Evolutionary conservation across 306 rosid species (phyloP).

Genomic region (Vigna reflexopilosa): DNA sequence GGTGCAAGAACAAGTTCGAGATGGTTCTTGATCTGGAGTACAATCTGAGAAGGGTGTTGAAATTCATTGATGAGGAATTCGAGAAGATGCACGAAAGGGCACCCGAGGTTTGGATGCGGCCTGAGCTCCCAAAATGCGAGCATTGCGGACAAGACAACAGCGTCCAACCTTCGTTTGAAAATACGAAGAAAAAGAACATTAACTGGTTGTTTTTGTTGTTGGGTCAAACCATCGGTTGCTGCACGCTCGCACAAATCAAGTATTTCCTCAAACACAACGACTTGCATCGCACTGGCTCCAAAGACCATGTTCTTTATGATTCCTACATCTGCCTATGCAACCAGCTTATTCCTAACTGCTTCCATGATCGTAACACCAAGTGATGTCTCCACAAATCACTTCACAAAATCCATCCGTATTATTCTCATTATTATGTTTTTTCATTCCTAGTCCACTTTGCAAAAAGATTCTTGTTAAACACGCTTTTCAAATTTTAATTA

Average conservation of each 20-base stretch:
- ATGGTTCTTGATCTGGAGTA: conserved; percentile 23
- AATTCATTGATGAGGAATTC: neutral
- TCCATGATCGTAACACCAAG: no score
- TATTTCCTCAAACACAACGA: neutral
- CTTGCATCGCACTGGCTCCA: neutral
- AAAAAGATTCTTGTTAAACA: no score
- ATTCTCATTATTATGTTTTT: neutral
- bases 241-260: conserved; percentile 30
- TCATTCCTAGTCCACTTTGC: no score
- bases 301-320: neutral
- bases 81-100: conserved; percentile 53
- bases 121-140: conserved; percentile 45
- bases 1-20: conserved; percentile 39
- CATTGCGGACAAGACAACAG: conserved; percentile 47
- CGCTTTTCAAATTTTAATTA: no score
- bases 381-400: neutral
- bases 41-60: neutral
- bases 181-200: conserved; percentile 43
- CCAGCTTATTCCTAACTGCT: neutral
- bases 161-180: conserved; percentile 44
- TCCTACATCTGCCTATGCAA: neutral
- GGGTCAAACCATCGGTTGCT: conserved; percentile 59
- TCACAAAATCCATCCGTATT: no score
- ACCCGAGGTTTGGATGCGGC: conserved; percentile 48
- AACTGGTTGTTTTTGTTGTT: conserved; percentile 75